Base-by-base conservation (phyloP, 305 asterid genomes). In the Coffea humblotiana region DNA sequence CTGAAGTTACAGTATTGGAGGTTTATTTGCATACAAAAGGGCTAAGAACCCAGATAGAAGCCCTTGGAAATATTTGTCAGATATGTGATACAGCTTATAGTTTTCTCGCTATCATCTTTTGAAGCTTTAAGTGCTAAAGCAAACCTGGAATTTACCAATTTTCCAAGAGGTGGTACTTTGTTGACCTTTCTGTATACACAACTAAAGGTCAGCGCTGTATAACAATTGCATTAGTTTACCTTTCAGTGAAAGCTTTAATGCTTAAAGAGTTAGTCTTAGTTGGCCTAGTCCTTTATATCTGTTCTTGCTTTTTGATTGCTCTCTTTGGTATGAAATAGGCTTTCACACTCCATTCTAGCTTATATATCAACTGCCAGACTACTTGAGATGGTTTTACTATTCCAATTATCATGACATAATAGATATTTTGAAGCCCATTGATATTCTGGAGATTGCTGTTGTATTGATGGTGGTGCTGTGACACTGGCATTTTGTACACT, bases 61-160 rank as follows among this genome's bases (percentile, higher is more conserved):
- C 97, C 80, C 97, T 96, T 83, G 99, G 99, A 77, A 90, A 91
- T 81, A 80, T 96, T 74, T 94, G 99, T 88, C 88, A 88, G 83
- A 88, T 94, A 82, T 79, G 84, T 86, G 92, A 93, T 86, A 83
- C 91, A 70, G 90, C 94, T 56, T 73, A 56, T 67, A 78, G 82
- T 79, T 96, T 96, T 92, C 88, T 89, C 94, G 40, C 83, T 70
- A 60, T 86, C 84, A 71, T 79, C 95, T 83, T 85, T 94, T 51
- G 96, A 89, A 76, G 90, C 85, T 74, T 79, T 93, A 84, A 84
- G 80, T 77, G 83, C 69, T 80, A 85, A 84, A 89, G 94, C 97
- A 63, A 85, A 86, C 71, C 63, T 78, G 52, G 97, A 88, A 83
- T 92, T 92, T 74, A 78, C 81, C 74, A 82, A 85, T 56, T 94